A percentile compares a stretch with the other conserved stretches of the same genome.
These are phyloP conservation scores for Fomitopsis betulina DNA, from an alignment of 1,284 basidiomycete genomes.

Conservation along the genomic window DNA sequence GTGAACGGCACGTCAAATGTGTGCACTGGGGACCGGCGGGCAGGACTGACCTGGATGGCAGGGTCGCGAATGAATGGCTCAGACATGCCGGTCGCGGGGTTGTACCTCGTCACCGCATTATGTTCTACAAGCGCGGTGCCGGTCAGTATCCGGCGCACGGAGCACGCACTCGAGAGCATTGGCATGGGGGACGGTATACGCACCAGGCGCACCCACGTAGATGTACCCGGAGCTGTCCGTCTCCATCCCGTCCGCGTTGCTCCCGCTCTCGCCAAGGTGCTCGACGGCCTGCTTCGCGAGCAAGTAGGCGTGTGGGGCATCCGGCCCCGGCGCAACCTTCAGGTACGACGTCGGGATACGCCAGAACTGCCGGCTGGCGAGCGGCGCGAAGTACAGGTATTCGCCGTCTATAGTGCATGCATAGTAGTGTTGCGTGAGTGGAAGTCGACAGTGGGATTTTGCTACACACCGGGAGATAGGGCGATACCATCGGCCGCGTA, in stretches of 20 bases:
- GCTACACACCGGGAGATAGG: constrained; percentile 10
- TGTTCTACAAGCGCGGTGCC: constrained; percentile 14
- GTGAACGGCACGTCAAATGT: not conserved
- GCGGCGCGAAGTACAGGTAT: constrained; percentile 22
- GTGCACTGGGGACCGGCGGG: not conserved
- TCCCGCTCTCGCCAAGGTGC: constrained; percentile 19
- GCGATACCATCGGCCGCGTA: constrained; percentile 15
- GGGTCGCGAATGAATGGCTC: constrained; percentile 25
- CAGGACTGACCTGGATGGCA: constrained; percentile 17
- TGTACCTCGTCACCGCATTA: constrained; percentile 23
- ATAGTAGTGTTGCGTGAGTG: not conserved
- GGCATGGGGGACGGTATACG: not conserved
- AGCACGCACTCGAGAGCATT: not conserved
- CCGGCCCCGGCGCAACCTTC: constrained; percentile 14
- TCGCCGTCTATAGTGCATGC: constrained; percentile 17
- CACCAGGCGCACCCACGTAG: constrained; percentile 20
- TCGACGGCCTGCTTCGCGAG: constrained; percentile 19
- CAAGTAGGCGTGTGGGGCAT: constrained; percentile 17
- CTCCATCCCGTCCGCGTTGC: constrained; percentile 25
- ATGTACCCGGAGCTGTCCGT: constrained; percentile 23
- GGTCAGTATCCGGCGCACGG: not conserved
- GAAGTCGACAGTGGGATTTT: too few species aligned
- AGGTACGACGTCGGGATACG: constrained; percentile 24
- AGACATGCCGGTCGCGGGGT: constrained; percentile 21
- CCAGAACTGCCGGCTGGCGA: constrained; percentile 25